phyloP scores from a whole-genome alignment of 169 alveolate species.

The Plasmodium vivax region DNA sequence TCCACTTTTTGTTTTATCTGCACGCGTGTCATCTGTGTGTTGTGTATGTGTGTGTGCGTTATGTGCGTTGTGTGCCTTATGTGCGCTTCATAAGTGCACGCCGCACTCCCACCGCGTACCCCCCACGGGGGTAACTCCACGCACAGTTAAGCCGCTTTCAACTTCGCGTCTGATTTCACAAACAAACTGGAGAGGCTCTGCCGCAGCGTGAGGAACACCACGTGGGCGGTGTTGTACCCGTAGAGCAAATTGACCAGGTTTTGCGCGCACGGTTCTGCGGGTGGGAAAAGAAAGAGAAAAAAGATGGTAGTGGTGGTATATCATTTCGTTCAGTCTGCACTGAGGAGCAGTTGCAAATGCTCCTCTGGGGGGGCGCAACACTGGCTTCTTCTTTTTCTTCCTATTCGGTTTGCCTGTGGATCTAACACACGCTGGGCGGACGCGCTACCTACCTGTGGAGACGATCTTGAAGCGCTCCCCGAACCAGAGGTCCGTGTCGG shows the following conservation, averaged over 20 bases:
- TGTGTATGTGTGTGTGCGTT: neutral
- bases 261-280: constrained; percentile 11
- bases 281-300: neutral
- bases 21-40: neutral
- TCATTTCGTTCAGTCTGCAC: neutral
- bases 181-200: constrained; percentile 7
- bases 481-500: neutral
- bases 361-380: neutral
- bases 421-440: neutral
- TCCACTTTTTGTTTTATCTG: neutral
- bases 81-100: neutral
- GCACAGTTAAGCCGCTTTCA: neutral
- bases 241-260: constrained; percentile 3
- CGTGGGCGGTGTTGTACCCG: constrained; percentile 37
- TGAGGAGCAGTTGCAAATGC: neutral
- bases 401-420: no score
- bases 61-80: neutral
- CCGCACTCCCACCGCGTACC: neutral
- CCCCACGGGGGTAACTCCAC: neutral
- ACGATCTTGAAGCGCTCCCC: neutral
- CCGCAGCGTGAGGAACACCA: constrained; percentile 20
- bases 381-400: neutral
- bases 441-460: neutral
- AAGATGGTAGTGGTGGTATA: neutral
- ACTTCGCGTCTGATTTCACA: neutral